Percentiles rank a stretch among this genome's conserved stretches.
Evolutionary conservation across 2,329 filamentous ascomycete species (phyloP).

Genomic region (Cephalotrichum gorgonifer): DNA sequence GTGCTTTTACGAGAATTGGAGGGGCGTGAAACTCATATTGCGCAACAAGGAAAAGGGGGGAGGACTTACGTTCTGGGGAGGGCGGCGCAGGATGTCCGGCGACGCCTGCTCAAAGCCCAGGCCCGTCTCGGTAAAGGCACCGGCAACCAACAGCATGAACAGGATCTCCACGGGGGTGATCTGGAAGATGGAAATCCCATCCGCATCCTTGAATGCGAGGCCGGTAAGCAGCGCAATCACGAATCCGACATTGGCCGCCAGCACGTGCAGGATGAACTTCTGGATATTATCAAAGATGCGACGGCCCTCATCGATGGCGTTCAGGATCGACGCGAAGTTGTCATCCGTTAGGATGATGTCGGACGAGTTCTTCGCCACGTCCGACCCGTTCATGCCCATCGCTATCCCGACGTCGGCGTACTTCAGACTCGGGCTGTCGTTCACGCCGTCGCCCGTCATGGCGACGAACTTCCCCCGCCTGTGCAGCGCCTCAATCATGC

Average conservation of each 20-base stretch:
- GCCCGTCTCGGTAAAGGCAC: slow-evolving; percentile 60
- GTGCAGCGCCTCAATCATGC: slow-evolving; percentile 66
- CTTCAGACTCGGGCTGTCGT: slow-evolving; percentile 58
- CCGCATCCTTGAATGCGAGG: slow-evolving; percentile 55
- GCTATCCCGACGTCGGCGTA: slow-evolving; percentile 60
- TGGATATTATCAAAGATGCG: slow-evolving; percentile 63
- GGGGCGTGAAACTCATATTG: too few species aligned
- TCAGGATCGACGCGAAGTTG: slow-evolving; percentile 42
- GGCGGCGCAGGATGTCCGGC: slow-evolving; percentile 55
- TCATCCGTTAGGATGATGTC: slow-evolving; percentile 60
- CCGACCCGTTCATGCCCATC: slow-evolving; percentile 56
- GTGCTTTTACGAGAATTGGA: too few species aligned
- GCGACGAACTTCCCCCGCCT: slow-evolving; percentile 50
- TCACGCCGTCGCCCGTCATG: slow-evolving; percentile 64
- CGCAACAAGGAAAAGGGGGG: background rate
- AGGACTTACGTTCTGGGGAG: slow-evolving; percentile 45
- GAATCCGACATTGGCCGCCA: slow-evolving; percentile 58
- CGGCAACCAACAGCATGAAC: slow-evolving; percentile 67
- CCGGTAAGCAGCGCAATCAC: slow-evolving; percentile 57
- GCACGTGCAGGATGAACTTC: slow-evolving; percentile 57
- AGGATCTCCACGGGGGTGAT: slow-evolving; percentile 62
- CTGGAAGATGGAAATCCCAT: slow-evolving; percentile 57
- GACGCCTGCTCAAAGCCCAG: slow-evolving; percentile 59
- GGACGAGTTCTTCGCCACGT: slow-evolving; percentile 58
- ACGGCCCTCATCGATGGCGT: slow-evolving; percentile 51